A percentile compares a stretch with the other conserved stretches of the same genome.
phyloP scores from a whole-genome alignment of 2,329 filamentous ascomycete genomes.

The Trichoderma afroharzianum region DNA sequence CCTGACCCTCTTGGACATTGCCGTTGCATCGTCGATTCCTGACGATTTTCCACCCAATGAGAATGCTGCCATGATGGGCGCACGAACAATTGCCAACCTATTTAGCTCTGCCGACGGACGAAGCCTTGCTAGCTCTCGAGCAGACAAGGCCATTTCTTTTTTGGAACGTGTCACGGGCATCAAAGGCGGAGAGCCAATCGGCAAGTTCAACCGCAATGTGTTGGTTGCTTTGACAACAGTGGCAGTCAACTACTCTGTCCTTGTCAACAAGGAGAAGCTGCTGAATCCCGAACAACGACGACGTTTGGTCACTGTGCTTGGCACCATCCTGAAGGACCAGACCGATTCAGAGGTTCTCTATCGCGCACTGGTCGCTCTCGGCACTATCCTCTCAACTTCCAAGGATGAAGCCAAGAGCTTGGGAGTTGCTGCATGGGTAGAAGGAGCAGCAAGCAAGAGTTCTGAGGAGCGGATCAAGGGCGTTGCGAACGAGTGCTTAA shows the following conservation, averaged over 20 bases:
- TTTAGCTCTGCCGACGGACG: constrained; percentile 74
- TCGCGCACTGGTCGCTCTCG: constrained; percentile 75
- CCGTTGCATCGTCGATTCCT: constrained; percentile 38
- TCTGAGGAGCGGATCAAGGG: constrained; percentile 46
- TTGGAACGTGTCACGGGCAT: constrained; percentile 60
- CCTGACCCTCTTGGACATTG: constrained; percentile 57
- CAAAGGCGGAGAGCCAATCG: constrained; percentile 45
- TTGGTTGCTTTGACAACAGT: constrained; percentile 78
- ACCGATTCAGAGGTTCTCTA: constrained; percentile 81
- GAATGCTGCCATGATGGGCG: constrained; percentile 84
- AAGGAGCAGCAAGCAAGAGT: constrained; percentile 41
- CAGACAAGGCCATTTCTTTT: constrained; percentile 57
- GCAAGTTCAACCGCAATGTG: constrained; percentile 68
- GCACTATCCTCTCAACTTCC: constrained; percentile 63
- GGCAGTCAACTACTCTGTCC: constrained; percentile 79
- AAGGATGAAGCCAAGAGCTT: constrained; percentile 42
- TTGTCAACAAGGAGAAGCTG: constrained; percentile 51
- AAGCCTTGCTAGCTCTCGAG: constrained; percentile 55
- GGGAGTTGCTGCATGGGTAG: constrained; percentile 40
- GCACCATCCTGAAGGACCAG: constrained; percentile 60
- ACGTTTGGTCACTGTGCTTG: constrained; percentile 57
- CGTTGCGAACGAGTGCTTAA: constrained; percentile 46
- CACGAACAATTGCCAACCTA: constrained; percentile 78
- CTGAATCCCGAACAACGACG: constrained; percentile 32
- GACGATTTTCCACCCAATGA: constrained; percentile 58